Percentiles rank a stretch among this genome's conserved stretches.
Conservation (phyloP, 2,329 filamentous ascomycete genomes). For the Trichoderma koningii region DNA sequence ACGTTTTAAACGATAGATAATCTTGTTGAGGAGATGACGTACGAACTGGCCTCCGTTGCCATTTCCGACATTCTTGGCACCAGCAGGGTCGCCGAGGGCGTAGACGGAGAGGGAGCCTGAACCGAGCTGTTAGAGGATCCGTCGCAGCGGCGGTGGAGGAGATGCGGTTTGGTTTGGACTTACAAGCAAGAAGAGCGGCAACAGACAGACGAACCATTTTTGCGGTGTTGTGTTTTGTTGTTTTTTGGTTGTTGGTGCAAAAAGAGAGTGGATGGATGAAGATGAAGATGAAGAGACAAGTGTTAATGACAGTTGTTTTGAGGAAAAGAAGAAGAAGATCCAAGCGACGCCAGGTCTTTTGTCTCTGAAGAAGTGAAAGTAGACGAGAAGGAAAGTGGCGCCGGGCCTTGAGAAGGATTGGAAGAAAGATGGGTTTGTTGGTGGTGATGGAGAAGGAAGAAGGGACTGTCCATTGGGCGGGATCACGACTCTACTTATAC, state of each 20-base stretch:
- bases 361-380: conserved; percentile 24
- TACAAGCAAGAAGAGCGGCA: conserved; percentile 34
- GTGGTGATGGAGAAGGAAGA: conserved; percentile 21
- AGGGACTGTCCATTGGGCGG: neutral
- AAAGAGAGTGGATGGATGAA: conserved; percentile 9
- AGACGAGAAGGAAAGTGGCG: conserved; percentile 25
- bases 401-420: conserved; percentile 24
- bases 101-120: conserved; percentile 28
- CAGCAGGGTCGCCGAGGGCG: conserved; percentile 33
- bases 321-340: conserved; percentile 15
- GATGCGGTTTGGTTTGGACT: conserved; percentile 22
- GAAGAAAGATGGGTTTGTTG: conserved; percentile 18
- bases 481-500: conserved; percentile 18
- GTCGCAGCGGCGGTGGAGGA: neutral
- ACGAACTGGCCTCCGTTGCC: conserved; percentile 35
- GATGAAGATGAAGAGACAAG: conserved; percentile 21
- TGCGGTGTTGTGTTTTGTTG: conserved; percentile 22
- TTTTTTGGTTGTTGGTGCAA: neutral
- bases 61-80: conserved; percentile 34
- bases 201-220: conserved; percentile 36
- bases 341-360: conserved; percentile 30
- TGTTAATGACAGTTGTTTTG: conserved; percentile 22
- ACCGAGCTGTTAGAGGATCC: neutral
- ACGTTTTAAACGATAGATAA: neutral
- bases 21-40: neutral